A percentile compares a stretch with the other conserved stretches of the same genome.
phyloP scores from a whole-genome alignment of 2,329 filamentous ascomycete species.

The Phialocephala sp. region DNA sequence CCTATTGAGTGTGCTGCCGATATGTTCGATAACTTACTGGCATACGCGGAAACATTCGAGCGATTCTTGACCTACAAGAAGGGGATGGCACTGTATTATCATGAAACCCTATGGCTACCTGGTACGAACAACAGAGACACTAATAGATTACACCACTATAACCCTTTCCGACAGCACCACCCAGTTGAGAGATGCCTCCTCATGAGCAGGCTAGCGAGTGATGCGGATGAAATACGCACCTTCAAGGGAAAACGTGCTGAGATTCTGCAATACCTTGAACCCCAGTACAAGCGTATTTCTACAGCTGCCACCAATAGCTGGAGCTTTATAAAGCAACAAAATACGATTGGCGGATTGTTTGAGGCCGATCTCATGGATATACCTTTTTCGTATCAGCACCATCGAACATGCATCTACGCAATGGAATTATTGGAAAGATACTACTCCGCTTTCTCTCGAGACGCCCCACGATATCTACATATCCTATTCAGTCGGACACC shows the following conservation, averaged over 20 bases:
- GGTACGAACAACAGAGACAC: background rate
- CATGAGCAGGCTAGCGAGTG: background rate
- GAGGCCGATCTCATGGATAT: background rate
- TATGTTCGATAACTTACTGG: background rate
- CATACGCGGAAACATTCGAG: background rate
- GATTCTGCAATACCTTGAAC: constrained; percentile 1
- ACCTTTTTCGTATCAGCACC: background rate
- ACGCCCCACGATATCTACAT: background rate
- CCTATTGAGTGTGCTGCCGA: background rate
- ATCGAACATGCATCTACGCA: background rate
- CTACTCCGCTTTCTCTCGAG: background rate
- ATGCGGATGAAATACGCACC: background rate
- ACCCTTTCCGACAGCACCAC: background rate
- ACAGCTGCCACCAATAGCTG: background rate
- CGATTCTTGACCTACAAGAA: background rate
- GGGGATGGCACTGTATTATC: background rate
- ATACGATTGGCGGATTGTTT: background rate
- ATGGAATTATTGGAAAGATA: background rate
- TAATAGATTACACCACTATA: background rate
- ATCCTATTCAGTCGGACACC: background rate
- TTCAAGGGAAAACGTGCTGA: background rate
- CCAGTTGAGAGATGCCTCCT: background rate
- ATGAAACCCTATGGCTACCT: background rate
- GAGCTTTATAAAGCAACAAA: background rate
- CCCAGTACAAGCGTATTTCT: background rate